Evolutionary conservation across 495 filamentous ascomycete genomes (phyloP).

Genomic region (Penicillium roqueforti): DNA sequence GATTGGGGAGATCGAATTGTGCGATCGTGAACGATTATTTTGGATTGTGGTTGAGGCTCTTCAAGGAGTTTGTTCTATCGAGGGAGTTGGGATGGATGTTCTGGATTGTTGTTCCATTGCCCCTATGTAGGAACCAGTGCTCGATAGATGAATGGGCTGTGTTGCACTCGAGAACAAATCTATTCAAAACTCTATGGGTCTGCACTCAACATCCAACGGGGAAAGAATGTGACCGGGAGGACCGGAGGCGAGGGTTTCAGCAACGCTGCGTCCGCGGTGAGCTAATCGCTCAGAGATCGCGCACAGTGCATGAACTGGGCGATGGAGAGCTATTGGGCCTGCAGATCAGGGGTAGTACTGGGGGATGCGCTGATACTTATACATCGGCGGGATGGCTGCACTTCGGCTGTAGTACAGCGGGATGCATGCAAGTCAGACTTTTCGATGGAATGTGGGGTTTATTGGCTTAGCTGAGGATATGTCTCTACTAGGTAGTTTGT

Average conservation of each 20-base stretch:
- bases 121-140: background rate
- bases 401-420: constrained; percentile 13
- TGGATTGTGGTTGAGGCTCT: background rate
- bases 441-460: constrained; percentile 29
- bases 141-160: background rate
- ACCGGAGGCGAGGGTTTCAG: constrained; percentile 8
- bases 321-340: constrained; percentile 1
- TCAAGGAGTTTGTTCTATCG: background rate
- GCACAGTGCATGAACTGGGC: constrained; percentile 4
- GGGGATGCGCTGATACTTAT: constrained; percentile 20
- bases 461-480: background rate
- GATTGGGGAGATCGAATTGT: background rate
- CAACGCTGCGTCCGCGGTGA: constrained; percentile 2
- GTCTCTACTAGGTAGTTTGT: constrained; percentile 4
- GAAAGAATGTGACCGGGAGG: constrained; percentile 19
- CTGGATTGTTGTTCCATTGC: background rate
- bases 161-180: background rate
- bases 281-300: background rate
- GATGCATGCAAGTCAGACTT: constrained; percentile 28
- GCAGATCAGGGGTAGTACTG: constrained; percentile 24
- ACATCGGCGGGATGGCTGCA: constrained; percentile 5
- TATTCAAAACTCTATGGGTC: background rate
- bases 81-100: background rate
- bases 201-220: background rate
- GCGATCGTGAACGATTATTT: background rate